Base-by-base conservation (phyloP, 345 rosid species). In the Cardamine occulta region DNA sequence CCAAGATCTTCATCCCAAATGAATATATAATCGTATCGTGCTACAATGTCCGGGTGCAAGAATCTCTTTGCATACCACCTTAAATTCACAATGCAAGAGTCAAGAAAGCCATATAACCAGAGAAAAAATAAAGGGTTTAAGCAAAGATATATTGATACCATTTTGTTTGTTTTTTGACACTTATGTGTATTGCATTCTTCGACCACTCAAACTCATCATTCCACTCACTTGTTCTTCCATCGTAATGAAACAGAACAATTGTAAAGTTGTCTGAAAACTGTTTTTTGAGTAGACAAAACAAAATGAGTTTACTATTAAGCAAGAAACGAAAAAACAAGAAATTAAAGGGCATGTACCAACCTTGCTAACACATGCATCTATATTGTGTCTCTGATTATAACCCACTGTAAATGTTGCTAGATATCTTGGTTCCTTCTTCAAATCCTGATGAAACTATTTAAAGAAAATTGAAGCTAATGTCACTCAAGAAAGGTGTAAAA, bases 21-120 rank as follows among this genome's bases (percentile, higher is more conserved):
- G 68, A 93, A 91, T 72, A 93, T 88, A 82, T 87, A 91, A 63
- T 93, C 97, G 69, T 89, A 93, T 37, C 87, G 78, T 31, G 96
- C 89, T 21, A 89, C 87, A 51, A 93, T 71, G 76, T 93, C 96
- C 63, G 98, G 98, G 82, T 93, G 98, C 88, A 93, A 79, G 83
- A 93, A 93, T 79, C 98, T 83, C 79, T 93, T 93, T 28, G 97
- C 98, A 70, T 87, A 93, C 97, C 98, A 93, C 98, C 97, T 93
- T 35, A 17, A 24, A 19, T 35, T 65, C 31, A 58, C 56, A 79
- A 84, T 62, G 54, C 15, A 47, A 54, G 24, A 19, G 53, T 29
- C 40, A 59, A 72, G 21, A 72, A 28, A 40, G 4, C 21, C 35
- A 40, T 49, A 37, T 47, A 62, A 7, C 26, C 13, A 64, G 7